Evolutionary conservation across 2,329 filamentous ascomycete species (phyloP), one percentile per base, ranked within the genome.

Genomic region (Ploettnerulaceae sp.): DNA sequence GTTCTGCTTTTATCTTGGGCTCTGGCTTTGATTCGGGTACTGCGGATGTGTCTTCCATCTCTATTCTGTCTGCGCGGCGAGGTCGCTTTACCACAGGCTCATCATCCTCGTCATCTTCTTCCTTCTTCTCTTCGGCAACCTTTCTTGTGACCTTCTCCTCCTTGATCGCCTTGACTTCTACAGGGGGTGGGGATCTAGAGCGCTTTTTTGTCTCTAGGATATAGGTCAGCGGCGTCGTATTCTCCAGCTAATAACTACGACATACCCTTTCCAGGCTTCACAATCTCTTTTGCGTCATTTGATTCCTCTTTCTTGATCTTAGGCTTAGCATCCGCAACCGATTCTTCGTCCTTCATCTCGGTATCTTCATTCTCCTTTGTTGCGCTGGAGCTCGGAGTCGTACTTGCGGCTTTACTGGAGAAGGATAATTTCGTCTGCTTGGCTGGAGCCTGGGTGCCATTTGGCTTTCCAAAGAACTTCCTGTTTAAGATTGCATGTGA

Each of bases 371-470:
- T 58, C 40, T 54, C 57, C 50, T 41, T 46, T 11, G 32, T 37
- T 4, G 47, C 52, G 7, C 21, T 58, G 51, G 25, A 58, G 48
- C 41, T 63, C 58, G 52, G 63, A 60, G 36, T 20, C 8, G 40
- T 39, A 37, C 53, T 57, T 12, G 64, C 57, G 48, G 64, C 67
- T 36, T 79, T 81, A 38, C 79, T 81, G 26, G 81, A 80, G 61
- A 95, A 95, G 0, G 84, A 76, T 29, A 95, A 70, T 57, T 82
- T 93, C 1, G 86, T 84, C 66, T 95, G 89, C 64, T 89, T 84
- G 28, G 76, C 74, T 9, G 80, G 77, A 14, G 76, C 70, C 22
- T 53, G 57, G 12, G 50, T 66, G 40, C 80, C 82, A 59, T 79
- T 79, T 20, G 76, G 73, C 32, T 79, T 76, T 15, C 80, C 80